Percentiles rank a stretch among this genome's conserved stretches.
These are phyloP conservation scores for Podospora appendiculata DNA, from an alignment of 495 filamentous ascomycete genomes.

Conservation along the genomic window DNA sequence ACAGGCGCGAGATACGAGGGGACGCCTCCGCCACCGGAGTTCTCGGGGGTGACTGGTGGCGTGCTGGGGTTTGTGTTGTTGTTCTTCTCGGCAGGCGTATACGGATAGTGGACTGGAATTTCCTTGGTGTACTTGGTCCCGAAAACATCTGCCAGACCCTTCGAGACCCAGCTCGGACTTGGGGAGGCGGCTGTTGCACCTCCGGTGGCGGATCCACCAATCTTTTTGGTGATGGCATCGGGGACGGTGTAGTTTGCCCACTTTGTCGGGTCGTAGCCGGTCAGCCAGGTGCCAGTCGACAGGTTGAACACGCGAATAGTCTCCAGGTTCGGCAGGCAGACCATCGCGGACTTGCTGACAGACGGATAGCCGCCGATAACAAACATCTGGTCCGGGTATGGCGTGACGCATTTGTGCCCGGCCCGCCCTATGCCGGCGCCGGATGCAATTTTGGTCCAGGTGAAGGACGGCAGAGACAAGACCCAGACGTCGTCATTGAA, in stretches of 20 bases:
- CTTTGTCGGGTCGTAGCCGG: constrained; percentile 49
- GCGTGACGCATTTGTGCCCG: constrained; percentile 56
- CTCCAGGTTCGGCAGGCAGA: constrained; percentile 41
- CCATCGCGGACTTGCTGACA: constrained; percentile 3
- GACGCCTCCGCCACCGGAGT: constrained; percentile 28
- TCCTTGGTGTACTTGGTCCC: constrained; percentile 44
- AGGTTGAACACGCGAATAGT: constrained; percentile 59
- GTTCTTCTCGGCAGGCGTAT: constrained; percentile 23
- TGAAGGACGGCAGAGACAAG: constrained; percentile 67
- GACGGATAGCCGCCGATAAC: constrained; percentile 50
- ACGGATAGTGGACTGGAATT: constrained; percentile 55
- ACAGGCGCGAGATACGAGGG: constrained; percentile 57
- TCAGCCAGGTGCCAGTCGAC: constrained; percentile 47
- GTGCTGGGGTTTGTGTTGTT: constrained; percentile 27
- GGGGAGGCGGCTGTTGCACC: constrained; percentile 48
- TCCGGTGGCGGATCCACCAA: constrained; percentile 56
- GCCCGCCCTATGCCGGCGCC: constrained; percentile 45
- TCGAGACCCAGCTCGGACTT: constrained; percentile 41
- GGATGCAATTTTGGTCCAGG: constrained; percentile 56
- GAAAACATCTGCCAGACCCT: constrained; percentile 47
- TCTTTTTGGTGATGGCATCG: constrained; percentile 41
- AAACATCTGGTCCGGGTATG: constrained; percentile 69
- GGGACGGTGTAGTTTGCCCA: constrained; percentile 58
- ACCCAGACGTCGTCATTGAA: constrained; percentile 65
- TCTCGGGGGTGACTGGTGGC: not conserved